phyloP scores from a whole-genome alignment of 352 stramenopile genomes.

The Phytopythium chamaehyphon region DNA sequence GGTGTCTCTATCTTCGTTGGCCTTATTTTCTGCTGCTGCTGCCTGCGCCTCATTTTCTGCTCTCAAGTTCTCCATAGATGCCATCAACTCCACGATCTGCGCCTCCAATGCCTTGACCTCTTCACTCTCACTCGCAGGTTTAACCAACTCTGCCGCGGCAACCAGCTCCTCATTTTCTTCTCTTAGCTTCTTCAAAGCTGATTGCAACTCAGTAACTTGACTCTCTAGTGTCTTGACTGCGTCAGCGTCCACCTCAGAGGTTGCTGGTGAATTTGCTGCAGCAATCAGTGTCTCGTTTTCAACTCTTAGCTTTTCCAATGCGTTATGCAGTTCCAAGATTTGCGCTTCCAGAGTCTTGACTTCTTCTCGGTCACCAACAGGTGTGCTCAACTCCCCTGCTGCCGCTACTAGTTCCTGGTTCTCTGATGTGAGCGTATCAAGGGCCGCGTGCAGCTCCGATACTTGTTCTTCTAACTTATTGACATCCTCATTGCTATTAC shows the following conservation, averaged over 20 bases:
- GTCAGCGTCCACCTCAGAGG: neutral
- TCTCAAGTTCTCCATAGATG: no score
- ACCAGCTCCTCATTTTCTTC: no score
- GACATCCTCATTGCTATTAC: no score
- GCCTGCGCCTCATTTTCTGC: no score
- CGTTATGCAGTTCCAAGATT: neutral
- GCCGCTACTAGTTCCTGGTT: conserved; percentile 4
- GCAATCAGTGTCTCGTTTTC: conserved; percentile 12
- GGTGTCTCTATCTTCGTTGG: no score
- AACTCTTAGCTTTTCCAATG: neutral
- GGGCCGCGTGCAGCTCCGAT: neutral
- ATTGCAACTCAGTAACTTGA: neutral
- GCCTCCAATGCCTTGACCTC: no score
- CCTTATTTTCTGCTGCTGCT: no score
- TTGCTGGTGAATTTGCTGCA: neutral
- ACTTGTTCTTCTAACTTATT: neutral
- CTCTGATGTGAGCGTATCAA: conserved; percentile 4
- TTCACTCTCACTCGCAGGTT: no score
- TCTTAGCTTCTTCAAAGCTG: no score
- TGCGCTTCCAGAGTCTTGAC: neutral
- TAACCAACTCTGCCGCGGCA: no score
- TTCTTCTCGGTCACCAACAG: neutral
- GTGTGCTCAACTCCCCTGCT: neutral
- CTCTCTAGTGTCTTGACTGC: neutral
- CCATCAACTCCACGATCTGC: no score